Conservation (phyloP, 441 rosid species). For the Erodium moschatum region DNA sequence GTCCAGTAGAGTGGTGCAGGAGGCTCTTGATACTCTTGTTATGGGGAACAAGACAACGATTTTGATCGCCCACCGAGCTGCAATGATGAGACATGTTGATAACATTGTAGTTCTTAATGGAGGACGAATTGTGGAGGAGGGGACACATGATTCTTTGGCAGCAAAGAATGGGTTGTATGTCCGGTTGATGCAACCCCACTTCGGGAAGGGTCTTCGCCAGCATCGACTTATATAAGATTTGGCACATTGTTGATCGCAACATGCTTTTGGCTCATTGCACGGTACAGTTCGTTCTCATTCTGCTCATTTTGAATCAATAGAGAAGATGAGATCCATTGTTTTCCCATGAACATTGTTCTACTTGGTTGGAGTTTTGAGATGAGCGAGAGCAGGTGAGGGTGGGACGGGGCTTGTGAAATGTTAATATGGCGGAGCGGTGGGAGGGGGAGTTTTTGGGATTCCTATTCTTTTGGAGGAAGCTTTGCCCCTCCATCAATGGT, state of each 20-base stretch:
- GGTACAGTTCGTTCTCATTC: background rate
- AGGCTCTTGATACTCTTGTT: constrained; percentile 83
- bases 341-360: too few species aligned
- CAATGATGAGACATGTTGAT: constrained; percentile 94
- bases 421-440: too few species aligned
- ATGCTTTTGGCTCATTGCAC: background rate
- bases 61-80: constrained; percentile 85
- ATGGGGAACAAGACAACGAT: constrained; percentile 97
- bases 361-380: too few species aligned
- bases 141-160: constrained; percentile 69
- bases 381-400: too few species aligned
- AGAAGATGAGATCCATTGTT: too few species aligned
- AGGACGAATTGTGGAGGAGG: constrained; percentile 89
- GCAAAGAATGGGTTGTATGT: constrained; percentile 86
- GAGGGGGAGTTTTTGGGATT: too few species aligned
- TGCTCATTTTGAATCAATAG: too few species aligned
- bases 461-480: too few species aligned
- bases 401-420: too few species aligned
- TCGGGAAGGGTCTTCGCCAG: constrained; percentile 83
- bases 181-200: constrained; percentile 91
- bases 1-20: constrained; percentile 93
- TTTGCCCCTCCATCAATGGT: too few species aligned
- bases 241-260: constrained; percentile 20
- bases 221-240: constrained; percentile 58
- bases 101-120: constrained; percentile 91